These are phyloP conservation scores for Fusarium euwallaceae DNA, from an alignment of 2,329 filamentous ascomycete genomes.

Conservation along the genomic window DNA sequence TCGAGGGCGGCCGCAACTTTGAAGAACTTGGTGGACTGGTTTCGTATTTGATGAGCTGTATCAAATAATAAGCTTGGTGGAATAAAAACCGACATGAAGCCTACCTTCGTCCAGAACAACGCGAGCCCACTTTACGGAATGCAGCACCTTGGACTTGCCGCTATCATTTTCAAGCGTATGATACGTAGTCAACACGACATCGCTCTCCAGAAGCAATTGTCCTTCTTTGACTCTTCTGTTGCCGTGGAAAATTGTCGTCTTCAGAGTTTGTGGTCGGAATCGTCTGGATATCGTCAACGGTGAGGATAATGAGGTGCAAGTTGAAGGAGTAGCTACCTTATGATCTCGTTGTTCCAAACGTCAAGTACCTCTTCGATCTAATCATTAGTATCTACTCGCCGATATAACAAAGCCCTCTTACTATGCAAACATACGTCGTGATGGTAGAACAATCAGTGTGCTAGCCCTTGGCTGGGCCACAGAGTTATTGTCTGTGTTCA, in stretches of 20 bases:
- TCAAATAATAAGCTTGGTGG: not conserved
- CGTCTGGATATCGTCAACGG: conserved; percentile 39
- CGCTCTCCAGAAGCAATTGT: conserved; percentile 46
- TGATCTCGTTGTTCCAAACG: conserved; percentile 10
- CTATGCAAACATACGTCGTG: not conserved
- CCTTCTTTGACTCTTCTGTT: conserved; percentile 43
- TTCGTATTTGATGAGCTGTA: conserved; percentile 61
- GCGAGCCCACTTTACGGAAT: conserved; percentile 56
- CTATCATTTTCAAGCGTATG: conserved; percentile 57
- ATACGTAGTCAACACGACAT: conserved; percentile 63
- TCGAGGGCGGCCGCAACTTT: conserved; percentile 56
- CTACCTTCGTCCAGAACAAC: conserved; percentile 61
- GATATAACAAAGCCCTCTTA: too few species aligned
- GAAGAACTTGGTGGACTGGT: conserved; percentile 58
- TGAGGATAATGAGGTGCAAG: accelerated
- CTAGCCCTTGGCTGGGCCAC: not conserved
- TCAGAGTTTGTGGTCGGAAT: conserved; percentile 43
- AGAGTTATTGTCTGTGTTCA: not conserved
- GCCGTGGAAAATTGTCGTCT: conserved; percentile 54
- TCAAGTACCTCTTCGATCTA: conserved; percentile 3
- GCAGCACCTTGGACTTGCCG: conserved; percentile 41
- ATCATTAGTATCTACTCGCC: too few species aligned
- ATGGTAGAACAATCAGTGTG: not conserved
- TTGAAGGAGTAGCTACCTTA: not conserved
- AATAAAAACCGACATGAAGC: too few species aligned